phyloP scores from a whole-genome alignment of 2,329 filamentous ascomycete genomes.

The Fusarium illudens region DNA sequence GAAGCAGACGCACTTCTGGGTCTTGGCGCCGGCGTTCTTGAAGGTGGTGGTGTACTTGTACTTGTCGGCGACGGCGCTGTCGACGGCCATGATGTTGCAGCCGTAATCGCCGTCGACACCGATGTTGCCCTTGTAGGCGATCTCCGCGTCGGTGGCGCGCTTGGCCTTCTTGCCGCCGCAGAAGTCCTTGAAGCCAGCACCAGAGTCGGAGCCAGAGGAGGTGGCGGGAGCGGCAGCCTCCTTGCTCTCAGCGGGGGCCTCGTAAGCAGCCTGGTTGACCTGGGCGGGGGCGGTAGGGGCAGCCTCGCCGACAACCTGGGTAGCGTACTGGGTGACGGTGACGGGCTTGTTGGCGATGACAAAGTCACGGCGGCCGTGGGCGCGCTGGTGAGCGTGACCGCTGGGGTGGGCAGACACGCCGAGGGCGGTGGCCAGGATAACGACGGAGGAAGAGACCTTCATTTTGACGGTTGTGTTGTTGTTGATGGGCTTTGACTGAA shows the following conservation, averaged over 20 bases:
- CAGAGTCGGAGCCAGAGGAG: slow-evolving; percentile 14
- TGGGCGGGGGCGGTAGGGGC: slow-evolving; percentile 5
- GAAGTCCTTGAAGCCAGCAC: slow-evolving; percentile 45
- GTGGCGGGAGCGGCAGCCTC: slow-evolving; percentile 1
- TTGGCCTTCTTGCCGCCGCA: slow-evolving; percentile 51
- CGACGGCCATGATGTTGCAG: slow-evolving; percentile 62
- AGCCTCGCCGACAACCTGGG: slow-evolving; percentile 18
- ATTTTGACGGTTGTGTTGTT: slow-evolving; percentile 43
- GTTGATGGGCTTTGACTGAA: slow-evolving; percentile 2
- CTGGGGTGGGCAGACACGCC: slow-evolving; percentile 54
- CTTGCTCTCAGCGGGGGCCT: background rate
- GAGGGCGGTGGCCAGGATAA: slow-evolving; percentile 52
- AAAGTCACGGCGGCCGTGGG: slow-evolving; percentile 46
- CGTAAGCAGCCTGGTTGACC: background rate
- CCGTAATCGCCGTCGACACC: slow-evolving; percentile 54
- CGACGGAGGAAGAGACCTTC: slow-evolving; percentile 52
- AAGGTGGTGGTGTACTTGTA: slow-evolving; percentile 58
- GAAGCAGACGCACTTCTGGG: slow-evolving; percentile 54
- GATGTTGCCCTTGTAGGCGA: slow-evolving; percentile 58
- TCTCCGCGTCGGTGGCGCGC: slow-evolving; percentile 57
- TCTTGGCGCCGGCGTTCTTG: slow-evolving; percentile 47
- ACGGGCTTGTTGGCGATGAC: slow-evolving; percentile 48
- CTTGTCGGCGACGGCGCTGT: slow-evolving; percentile 45
- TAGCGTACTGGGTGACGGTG: slow-evolving; percentile 38
- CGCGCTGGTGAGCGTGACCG: slow-evolving; percentile 49